Conservation (phyloP, 129 eudicot species). For the Saussurea involucrata region DNA sequence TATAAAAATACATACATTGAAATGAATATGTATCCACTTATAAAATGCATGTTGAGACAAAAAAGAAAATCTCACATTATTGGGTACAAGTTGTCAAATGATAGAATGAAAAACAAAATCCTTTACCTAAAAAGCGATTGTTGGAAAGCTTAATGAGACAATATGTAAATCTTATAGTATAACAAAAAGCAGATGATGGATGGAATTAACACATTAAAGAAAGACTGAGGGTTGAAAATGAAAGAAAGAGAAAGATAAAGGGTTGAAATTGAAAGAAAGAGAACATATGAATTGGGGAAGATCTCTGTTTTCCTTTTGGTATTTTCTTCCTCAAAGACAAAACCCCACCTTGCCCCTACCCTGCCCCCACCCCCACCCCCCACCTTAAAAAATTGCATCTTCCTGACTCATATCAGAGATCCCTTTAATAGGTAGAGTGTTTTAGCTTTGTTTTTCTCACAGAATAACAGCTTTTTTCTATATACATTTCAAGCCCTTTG, state of each 20-base stretch:
- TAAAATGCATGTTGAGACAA: conserved; percentile 11
- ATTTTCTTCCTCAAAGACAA: conserved; percentile 37
- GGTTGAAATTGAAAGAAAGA: not conserved
- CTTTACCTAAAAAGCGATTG: conserved; percentile 8
- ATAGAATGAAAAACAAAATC: not conserved
- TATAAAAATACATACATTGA: not conserved
- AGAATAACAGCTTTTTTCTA: conserved; percentile 40
- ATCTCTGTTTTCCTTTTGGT: conserved; percentile 55
- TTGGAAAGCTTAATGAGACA: conserved; percentile 27
- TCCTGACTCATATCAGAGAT: conserved; percentile 39
- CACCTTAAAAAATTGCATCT: conserved; percentile 13
- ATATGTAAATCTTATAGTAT: not conserved
- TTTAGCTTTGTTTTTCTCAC: conserved; percentile 29
- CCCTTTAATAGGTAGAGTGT: conserved; percentile 34
- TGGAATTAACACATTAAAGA: not conserved
- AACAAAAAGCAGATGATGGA: not conserved
- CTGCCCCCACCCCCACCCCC: not conserved
- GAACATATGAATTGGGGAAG: conserved; percentile 38
- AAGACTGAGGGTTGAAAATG: not conserved
- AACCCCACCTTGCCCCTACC: conserved; percentile 22
- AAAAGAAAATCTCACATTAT: conserved; percentile 6
- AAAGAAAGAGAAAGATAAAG: conserved; percentile 5
- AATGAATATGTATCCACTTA: not conserved
- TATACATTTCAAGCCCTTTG: conserved; percentile 23
- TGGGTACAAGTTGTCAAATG: conserved; percentile 11